A percentile compares a stretch with the other conserved stretches of the same genome.
Evolutionary conservation across 169 alveolate genomes (phyloP).

Genomic region (Perkinsus marinus): DNA sequence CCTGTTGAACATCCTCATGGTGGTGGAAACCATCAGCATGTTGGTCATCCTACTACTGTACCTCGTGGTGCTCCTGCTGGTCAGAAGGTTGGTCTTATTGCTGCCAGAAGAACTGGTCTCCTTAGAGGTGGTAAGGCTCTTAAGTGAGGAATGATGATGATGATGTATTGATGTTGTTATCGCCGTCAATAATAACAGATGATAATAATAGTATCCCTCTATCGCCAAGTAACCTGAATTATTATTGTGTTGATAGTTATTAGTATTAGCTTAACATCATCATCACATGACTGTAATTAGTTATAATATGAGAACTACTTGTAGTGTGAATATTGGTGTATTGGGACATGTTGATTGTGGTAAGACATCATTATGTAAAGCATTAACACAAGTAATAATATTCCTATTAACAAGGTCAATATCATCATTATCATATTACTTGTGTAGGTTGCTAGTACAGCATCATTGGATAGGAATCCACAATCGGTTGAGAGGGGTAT

Average conservation of each 20-base stretch:
- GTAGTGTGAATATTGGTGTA: constrained; percentile 55
- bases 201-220: too few relatives aligned
- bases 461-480: constrained; percentile 77
- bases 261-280: too few relatives aligned
- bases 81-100: constrained; percentile 97
- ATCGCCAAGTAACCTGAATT: too few relatives aligned
- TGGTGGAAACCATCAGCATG: constrained; percentile 90
- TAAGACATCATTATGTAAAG: constrained; percentile 68
- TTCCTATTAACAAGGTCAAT: too few relatives aligned
- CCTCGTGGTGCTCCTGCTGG: constrained; percentile 96
- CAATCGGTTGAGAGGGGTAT: constrained; percentile 74
- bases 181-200: too few relatives aligned
- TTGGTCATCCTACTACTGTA: constrained; percentile 98
- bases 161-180: too few relatives aligned
- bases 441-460: constrained; percentile 67
- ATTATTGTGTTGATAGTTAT: too few relatives aligned
- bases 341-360: constrained; percentile 86
- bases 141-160: constrained; percentile 23
- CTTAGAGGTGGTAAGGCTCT: constrained; percentile 89
- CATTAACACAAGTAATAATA: too few relatives aligned
- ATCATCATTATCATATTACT: not conserved
- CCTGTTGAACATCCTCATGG: constrained; percentile 99
- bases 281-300: too few relatives aligned
- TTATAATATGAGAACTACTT: too few relatives aligned
- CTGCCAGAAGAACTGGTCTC: constrained; percentile 99